A percentile compares a stretch with the other conserved stretches of the same genome.
These are phyloP conservation scores for Blastobotrys persicus DNA, from an alignment of 1,139 yeast species.

Conservation along the genomic window DNA sequence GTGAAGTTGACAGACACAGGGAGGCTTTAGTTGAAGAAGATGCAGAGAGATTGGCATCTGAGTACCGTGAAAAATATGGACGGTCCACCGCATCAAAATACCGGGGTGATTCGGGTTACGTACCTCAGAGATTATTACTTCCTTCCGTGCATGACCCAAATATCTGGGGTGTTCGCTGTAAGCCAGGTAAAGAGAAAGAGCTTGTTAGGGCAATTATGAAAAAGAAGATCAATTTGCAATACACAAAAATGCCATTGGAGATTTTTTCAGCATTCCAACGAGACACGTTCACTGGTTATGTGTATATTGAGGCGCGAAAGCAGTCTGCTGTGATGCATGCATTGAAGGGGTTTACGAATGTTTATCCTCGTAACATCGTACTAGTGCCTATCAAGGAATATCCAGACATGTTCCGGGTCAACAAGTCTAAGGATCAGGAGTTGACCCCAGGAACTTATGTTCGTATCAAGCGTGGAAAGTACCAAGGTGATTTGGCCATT, in stretches of 20 bases:
- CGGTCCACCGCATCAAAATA: slow-evolving; percentile 78
- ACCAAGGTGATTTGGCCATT: slow-evolving; percentile 88
- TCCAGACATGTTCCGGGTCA: slow-evolving; percentile 89
- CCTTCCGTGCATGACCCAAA: slow-evolving; percentile 97
- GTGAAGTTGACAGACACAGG: slow-evolving; percentile 87
- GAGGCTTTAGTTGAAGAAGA: slow-evolving; percentile 92
- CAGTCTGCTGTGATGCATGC: slow-evolving; percentile 91
- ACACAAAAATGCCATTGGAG: slow-evolving; percentile 59
- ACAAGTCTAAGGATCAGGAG: slow-evolving; percentile 82
- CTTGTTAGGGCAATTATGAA: slow-evolving; percentile 80
- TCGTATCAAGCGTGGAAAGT: slow-evolving; percentile 84
- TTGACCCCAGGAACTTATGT: slow-evolving; percentile 90
- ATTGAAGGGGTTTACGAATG: slow-evolving; percentile 82
- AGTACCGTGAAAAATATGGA: slow-evolving; percentile 89
- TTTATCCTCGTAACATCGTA: slow-evolving; percentile 65
- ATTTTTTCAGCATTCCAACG: slow-evolving; percentile 93
- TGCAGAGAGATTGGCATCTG: slow-evolving; percentile 91
- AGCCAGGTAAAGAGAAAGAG: slow-evolving; percentile 91
- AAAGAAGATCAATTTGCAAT: slow-evolving; percentile 67
- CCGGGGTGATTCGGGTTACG: slow-evolving; percentile 84
- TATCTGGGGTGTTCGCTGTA: slow-evolving; percentile 92
- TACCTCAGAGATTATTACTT: slow-evolving; percentile 87
- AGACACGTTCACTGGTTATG: slow-evolving; percentile 86
- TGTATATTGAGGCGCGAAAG: slow-evolving; percentile 90
- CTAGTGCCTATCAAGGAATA: slow-evolving; percentile 94